Percentiles rank a stretch among this genome's conserved stretches.
These are phyloP conservation scores for Conticribra guillardii DNA, from an alignment of 108 stramenopile species.

Conservation along the genomic window DNA sequence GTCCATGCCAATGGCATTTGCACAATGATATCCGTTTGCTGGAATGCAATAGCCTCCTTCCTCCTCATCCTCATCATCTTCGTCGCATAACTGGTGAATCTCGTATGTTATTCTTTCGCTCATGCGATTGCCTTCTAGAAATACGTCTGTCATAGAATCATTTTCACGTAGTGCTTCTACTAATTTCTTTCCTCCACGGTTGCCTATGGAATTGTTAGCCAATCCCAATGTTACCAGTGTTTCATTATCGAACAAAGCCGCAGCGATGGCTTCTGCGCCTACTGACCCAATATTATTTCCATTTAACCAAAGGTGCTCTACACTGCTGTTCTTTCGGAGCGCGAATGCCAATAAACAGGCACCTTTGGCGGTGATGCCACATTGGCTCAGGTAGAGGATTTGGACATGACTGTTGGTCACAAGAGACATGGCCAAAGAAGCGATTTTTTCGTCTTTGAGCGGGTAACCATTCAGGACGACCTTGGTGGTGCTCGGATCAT, in stretches of 20 bases:
- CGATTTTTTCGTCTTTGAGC: slow-evolving; percentile 22
- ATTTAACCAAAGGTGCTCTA: slow-evolving; percentile 40
- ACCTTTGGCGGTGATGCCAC: slow-evolving; percentile 31
- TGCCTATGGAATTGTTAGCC: slow-evolving; percentile 32
- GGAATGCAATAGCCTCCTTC: not conserved
- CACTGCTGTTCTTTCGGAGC: slow-evolving; percentile 25
- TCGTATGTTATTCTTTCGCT: slow-evolving; percentile 24
- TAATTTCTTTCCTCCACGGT: slow-evolving; percentile 45
- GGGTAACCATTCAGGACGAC: slow-evolving; percentile 30
- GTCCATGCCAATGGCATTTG: not conserved
- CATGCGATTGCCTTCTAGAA: slow-evolving; percentile 41
- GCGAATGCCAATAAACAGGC: slow-evolving; percentile 39
- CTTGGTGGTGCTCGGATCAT: slow-evolving; percentile 22
- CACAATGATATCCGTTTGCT: not conserved
- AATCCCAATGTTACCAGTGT: slow-evolving; percentile 31
- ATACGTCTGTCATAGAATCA: slow-evolving; percentile 22
- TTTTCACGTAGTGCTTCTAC: slow-evolving; percentile 28
- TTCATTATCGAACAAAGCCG: slow-evolving; percentile 29
- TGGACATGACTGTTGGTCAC: slow-evolving; percentile 26
- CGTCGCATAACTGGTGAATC: slow-evolving; percentile 16
- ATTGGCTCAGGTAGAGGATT: slow-evolving; percentile 32
- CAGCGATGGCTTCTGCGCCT: slow-evolving; percentile 44
- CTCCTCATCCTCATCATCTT: not conserved
- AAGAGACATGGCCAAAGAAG: slow-evolving; percentile 18
- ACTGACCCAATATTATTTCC: slow-evolving; percentile 42